Base-by-base conservation (phyloP, 306 rosid genomes). In the Potentilla sterilis region DNA sequence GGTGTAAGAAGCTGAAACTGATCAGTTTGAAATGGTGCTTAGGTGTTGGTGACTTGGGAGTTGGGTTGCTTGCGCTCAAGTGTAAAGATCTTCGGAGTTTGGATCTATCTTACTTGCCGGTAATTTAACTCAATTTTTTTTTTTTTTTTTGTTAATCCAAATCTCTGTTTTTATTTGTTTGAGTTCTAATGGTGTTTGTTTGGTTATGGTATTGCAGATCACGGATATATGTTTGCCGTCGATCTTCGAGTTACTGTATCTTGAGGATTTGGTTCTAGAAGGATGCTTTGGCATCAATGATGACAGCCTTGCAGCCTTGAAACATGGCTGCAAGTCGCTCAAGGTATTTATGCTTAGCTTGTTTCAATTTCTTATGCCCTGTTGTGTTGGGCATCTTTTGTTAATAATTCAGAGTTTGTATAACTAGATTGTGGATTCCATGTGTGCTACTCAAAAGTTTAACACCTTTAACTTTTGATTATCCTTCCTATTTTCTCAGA, bases 41-140 rank as follows among this genome's bases (percentile, higher is more conserved):
- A 22, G 87, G 93, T 21, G 88, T 95, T 55, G 92, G 90, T 6
- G 97, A 95, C 83, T 87, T 88, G 77, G 99, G 99, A 59, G 92
- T 95, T 16, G 92, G 81, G 19, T 85, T 92, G 85, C 65, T 95
- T 66, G 99, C 99, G 32, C 84, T 92, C 6, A 95, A 95, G 84
- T 95, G 99, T 12, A 81, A 84, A 75, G 90, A 92, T 43, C 81
- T 95, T 64, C 86, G 79, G 0, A 63, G 80, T 70, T 73, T 95
- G 85, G 97, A 95, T 88, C 97, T 95, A 64, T 92, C 99, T 12
- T 90, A 90, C 82, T 81, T 92, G 84, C 97, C 88, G 78, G 98
- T 95, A 79, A 78, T 77, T 54, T n/a, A n/a, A n/a, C n/a, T n/a
- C n/a, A n/a, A n/a, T n/a, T n/a, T n/a, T n/a, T n/a, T n/a, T n/a